Evolutionary conservation across 176 grass and related monocot genomes (phyloP).

Genomic region (Triticum aestivum): DNA sequence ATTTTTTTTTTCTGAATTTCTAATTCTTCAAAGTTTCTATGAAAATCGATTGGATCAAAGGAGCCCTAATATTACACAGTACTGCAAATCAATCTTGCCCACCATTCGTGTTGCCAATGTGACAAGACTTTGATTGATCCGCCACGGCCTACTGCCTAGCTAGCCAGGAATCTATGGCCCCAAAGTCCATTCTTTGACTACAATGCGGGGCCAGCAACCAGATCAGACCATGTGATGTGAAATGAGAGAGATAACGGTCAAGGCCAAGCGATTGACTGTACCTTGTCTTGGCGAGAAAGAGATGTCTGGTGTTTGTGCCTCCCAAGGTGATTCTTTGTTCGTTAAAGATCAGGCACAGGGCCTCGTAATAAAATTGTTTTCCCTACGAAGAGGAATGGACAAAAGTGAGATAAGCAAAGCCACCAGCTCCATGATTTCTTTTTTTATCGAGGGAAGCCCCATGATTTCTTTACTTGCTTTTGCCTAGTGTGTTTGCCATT

Average conservation of each 20-base stretch:
- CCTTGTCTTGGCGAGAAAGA: conserved; percentile 30
- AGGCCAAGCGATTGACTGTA: conserved; percentile 33
- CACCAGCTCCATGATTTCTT: too few relatives aligned
- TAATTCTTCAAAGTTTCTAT: too few relatives aligned
- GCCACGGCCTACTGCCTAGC: not conserved
- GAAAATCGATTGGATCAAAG: too few relatives aligned
- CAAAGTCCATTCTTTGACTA: not conserved
- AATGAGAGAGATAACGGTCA: conserved; percentile 26
- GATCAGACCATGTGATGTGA: conserved; percentile 3
- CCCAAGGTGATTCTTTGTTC: not conserved
- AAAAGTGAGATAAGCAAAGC: too few relatives aligned
- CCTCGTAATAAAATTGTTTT: not conserved
- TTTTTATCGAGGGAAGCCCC: too few relatives aligned
- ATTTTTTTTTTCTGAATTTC: too few relatives aligned
- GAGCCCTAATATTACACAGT: too few relatives aligned
- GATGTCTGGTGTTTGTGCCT: conserved; percentile 4
- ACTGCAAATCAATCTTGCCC: not conserved
- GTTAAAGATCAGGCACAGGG: not conserved
- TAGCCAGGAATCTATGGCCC: not conserved
- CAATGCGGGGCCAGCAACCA: not conserved
- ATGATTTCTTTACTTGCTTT: too few relatives aligned
- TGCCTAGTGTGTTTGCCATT: too few relatives aligned
- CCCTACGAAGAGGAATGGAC: not conserved
- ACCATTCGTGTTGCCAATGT: not conserved
- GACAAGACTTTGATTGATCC: not conserved